Base-by-base conservation (phyloP, 108 stramenopile species). In the Conticribra weissflogii region DNA sequence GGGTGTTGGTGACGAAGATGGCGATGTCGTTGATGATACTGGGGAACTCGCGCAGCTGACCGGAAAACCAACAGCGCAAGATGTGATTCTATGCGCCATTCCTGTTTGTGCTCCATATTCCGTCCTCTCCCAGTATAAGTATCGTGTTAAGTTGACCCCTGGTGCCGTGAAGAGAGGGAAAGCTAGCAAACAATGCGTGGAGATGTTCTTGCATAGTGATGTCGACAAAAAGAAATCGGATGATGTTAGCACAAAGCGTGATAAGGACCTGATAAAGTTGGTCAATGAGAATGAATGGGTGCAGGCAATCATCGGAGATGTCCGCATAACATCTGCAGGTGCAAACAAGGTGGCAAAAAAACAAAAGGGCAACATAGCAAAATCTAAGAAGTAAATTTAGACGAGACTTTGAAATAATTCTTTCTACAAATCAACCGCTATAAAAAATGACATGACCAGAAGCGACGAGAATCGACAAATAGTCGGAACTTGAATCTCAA, bases 31-130 rank as follows among this genome's bases (percentile, higher is more conserved):
- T 41, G 94, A 92, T 50, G 94, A 90, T 71, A 83, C 85, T 15
- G 72, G 68, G 2, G 97, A 96, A 68, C 66, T 94, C 8, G 71
- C 61, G 30, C 89, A 90, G 22, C 76, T 96, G 50, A 94, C 96
- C 9, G 93, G 94, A 15, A 93, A 89, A 62, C 93, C 95, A 22
- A 81, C 74, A 16, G 34, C 78, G 8, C 87, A 95, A 21, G 97
- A 98, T 78, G 49, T 88, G 28, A 60, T 98, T 59, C 76, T 97
- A 2, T 86, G 82, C 66, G 97, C 96, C 3, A 72, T 97, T 0
- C 96, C 97, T 1, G 96, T 98, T 15, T 96, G 94, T 74, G 97
- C 91, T 18, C 97, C 97, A 19, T 98, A 98, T 71, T 72, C 84
- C 18, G 85, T 91, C 17, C 69, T 98, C 29, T 87, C 88, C 23